These are phyloP conservation scores for Acer campestre DNA, from an alignment of 345 rosid genomes.

Conservation along the genomic window DNA sequence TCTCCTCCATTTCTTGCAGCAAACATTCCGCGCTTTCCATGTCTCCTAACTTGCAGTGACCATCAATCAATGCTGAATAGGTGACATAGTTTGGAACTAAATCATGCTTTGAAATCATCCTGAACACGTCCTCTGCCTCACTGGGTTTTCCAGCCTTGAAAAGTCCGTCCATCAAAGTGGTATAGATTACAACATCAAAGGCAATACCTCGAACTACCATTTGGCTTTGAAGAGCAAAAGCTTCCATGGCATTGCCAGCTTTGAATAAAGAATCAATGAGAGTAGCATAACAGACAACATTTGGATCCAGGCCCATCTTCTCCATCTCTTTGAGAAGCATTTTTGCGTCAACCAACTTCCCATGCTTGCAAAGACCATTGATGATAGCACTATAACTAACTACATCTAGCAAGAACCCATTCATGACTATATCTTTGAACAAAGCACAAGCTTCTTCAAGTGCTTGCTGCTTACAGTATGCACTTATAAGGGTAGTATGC, in stretches of 20 bases:
- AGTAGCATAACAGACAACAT: constrained; percentile 65
- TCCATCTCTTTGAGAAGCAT: constrained; percentile 68
- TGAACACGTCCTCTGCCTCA: constrained; percentile 64
- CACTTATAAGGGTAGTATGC: constrained; percentile 68
- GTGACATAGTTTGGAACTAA: constrained; percentile 56
- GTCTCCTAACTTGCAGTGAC: constrained; percentile 70
- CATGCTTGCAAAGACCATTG: constrained; percentile 69
- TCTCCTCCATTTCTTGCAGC: constrained; percentile 61
- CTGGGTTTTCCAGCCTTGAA: constrained; percentile 61
- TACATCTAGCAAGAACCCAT: constrained; percentile 68
- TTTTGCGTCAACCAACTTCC: constrained; percentile 59
- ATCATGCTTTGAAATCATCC: constrained; percentile 44
- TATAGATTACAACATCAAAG: constrained; percentile 76
- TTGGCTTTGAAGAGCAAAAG: constrained; percentile 69
- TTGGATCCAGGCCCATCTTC: constrained; percentile 64
- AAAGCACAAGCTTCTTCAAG: constrained; percentile 61
- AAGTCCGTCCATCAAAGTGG: constrained; percentile 75
- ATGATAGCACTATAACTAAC: constrained; percentile 77
- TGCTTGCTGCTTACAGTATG: constrained; percentile 55
- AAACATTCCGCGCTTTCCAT: constrained; percentile 54
- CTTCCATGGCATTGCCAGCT: constrained; percentile 50
- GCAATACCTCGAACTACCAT: constrained; percentile 74
- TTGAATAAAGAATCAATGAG: constrained; percentile 73
- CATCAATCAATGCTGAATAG: constrained; percentile 76
- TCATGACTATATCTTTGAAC: constrained; percentile 59